Conservation (phyloP, 164 flowering plant species). For the Magnolia changhungtana region DNA sequence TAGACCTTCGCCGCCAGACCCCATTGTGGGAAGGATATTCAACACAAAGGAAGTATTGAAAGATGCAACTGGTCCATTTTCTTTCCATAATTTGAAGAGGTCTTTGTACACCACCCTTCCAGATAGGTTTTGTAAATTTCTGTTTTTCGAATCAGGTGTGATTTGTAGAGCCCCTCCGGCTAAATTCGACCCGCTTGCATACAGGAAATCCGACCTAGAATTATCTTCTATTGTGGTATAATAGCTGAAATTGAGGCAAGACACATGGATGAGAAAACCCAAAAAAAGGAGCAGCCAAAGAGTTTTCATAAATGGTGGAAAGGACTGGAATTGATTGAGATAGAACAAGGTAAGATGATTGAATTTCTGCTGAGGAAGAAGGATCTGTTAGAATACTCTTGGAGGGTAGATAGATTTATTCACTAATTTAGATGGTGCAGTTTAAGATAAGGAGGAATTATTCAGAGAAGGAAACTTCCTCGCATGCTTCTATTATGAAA, state of each 20-base stretch:
- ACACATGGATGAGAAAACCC: not conserved
- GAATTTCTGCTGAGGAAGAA: no score
- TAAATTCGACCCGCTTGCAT: not conserved
- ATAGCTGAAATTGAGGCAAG: slow-evolving; percentile 1
- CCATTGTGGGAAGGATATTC: slow-evolving; percentile 20
- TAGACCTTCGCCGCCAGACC: slow-evolving; percentile 54
- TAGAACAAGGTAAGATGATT: slow-evolving; percentile 21
- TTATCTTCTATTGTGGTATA: not conserved
- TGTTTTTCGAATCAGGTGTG: slow-evolving; percentile 3
- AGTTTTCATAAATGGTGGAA: no score
- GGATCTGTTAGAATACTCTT: no score
- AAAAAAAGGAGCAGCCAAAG: not conserved
- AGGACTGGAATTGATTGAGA: not conserved
- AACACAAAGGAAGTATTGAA: slow-evolving; percentile 34
- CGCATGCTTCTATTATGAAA: not conserved
- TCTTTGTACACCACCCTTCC: slow-evolving; percentile 16
- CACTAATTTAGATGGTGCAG: not conserved
- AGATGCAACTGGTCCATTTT: slow-evolving; percentile 20
- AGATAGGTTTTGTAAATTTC: not conserved
- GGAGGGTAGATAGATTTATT: not conserved
- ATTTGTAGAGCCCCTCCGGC: slow-evolving; percentile 17
- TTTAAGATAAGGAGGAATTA: not conserved
- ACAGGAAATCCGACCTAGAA: not conserved
- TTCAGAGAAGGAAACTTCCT: slow-evolving; percentile 4
- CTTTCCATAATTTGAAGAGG: slow-evolving; percentile 16